Conservation (phyloP, 768 basidiomycete genomes). For the Leucosporidium creatinivorum region DNA sequence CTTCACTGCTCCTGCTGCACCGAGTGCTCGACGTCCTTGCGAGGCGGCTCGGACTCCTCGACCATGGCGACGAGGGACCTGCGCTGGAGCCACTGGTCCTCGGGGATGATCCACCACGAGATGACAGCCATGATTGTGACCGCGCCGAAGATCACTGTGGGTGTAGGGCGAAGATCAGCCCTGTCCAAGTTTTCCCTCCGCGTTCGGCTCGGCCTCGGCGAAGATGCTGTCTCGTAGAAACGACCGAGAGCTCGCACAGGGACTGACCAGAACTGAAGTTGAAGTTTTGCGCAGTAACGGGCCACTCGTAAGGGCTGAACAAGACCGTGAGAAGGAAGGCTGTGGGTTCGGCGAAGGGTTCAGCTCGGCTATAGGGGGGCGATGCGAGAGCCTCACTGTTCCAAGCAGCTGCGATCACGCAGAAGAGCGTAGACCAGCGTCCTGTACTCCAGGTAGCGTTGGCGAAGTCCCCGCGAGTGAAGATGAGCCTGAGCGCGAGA, state of each 20-base stretch:
- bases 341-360: background rate
- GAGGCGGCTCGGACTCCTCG: background rate
- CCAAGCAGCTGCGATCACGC: constrained; percentile 60
- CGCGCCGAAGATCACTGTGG: constrained; percentile 61
- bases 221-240: too few relatives aligned
- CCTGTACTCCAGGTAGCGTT: constrained; percentile 68
- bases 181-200: background rate
- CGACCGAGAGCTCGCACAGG: background rate
- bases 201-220: too few relatives aligned
- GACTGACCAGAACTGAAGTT: constrained; percentile 63
- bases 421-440: constrained; percentile 59
- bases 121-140: constrained; percentile 70
- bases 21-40: background rate
- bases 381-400: constrained; percentile 47
- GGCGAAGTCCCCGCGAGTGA: constrained; percentile 69
- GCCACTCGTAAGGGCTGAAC: constrained; percentile 75
- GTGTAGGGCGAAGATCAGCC: background rate
- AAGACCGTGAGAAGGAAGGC: constrained; percentile 26
- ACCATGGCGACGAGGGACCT: constrained; percentile 43
- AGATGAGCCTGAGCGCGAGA: constrained; percentile 46
- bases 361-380: background rate
- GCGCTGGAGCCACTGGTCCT: constrained; percentile 68
- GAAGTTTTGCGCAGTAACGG: constrained; percentile 65
- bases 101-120: constrained; percentile 71
- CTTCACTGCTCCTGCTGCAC: background rate